Percentiles rank a stretch among this genome's conserved stretches.
phyloP scores from a whole-genome alignment of 2,329 filamentous ascomycete genomes.

The Uncinocarpus reesii region DNA sequence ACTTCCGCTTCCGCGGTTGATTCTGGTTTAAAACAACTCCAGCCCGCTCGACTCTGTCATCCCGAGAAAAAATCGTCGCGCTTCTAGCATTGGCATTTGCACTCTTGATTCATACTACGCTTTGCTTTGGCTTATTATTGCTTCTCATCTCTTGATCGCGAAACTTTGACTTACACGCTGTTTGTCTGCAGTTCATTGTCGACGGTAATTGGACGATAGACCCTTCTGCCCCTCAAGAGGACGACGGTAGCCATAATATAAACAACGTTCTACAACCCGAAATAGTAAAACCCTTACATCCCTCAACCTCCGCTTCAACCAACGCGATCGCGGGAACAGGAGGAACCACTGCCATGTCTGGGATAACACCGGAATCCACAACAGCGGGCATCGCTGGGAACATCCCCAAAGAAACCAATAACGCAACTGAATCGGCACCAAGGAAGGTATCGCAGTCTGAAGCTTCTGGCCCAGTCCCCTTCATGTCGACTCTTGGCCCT shows the following conservation, averaged over 20 bases:
- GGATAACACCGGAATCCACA: constrained; percentile 58
- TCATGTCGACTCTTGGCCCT: constrained; percentile 56
- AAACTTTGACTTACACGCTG: background rate
- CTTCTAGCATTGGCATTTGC: background rate
- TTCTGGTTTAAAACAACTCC: constrained; percentile 6
- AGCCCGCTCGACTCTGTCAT: constrained; percentile 4
- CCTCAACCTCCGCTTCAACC: constrained; percentile 11
- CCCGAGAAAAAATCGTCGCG: background rate
- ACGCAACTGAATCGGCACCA: constrained; percentile 16
- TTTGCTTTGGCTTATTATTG: constrained; percentile 13
- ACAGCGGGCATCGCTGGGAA: constrained; percentile 58
- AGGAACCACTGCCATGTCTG: constrained; percentile 39
- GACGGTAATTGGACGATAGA: constrained; percentile 86
- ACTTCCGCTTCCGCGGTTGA: background rate
- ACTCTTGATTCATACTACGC: constrained; percentile 17
- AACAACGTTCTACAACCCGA: constrained; percentile 84
- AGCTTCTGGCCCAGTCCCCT: constrained; percentile 20
- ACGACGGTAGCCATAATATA: constrained; percentile 70
- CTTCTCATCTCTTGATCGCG: constrained; percentile 8
- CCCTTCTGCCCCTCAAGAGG: constrained; percentile 67
- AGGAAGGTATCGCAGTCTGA: constrained; percentile 3
- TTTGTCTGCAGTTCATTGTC: constrained; percentile 66
- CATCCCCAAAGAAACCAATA: constrained; percentile 44
- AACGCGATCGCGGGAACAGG: constrained; percentile 1
- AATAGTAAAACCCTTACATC: constrained; percentile 44